A percentile compares a stretch with the other conserved stretches of the same genome.
These are phyloP conservation scores for Cladosporium sp. DNA, from an alignment of 2,329 filamentous ascomycete species.

Conservation along the genomic window DNA sequence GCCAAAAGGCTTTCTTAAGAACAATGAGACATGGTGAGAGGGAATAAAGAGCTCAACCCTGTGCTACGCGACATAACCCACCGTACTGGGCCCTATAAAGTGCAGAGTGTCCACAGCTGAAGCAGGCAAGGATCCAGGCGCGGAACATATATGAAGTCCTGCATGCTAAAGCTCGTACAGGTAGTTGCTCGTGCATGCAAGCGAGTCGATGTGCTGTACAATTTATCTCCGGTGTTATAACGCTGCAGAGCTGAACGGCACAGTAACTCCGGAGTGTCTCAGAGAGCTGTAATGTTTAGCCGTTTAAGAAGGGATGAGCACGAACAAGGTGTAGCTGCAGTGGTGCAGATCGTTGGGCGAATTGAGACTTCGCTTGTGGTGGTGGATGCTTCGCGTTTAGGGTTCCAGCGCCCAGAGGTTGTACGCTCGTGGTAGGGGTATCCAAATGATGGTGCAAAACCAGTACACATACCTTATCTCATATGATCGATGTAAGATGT, in stretches of 20 bases:
- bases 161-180: background rate
- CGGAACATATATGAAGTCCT: slow-evolving; percentile 1
- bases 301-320: background rate
- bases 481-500: too few species aligned
- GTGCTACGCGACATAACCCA: background rate
- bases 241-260: background rate
- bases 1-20: background rate
- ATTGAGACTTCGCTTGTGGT: background rate
- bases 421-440: background rate
- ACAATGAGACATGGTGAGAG: background rate
- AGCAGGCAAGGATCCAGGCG: background rate
- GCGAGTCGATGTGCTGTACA: background rate
- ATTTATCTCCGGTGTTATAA: background rate
- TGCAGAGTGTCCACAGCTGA: background rate
- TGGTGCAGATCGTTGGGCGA: background rate
- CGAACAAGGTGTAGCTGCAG: background rate
- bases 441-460: too few species aligned
- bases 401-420: background rate
- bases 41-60: background rate
- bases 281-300: background rate
- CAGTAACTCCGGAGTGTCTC: background rate
- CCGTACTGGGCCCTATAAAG: background rate
- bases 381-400: background rate
- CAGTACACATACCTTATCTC: background rate
- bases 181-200: slow-evolving; percentile 1